Conservation (phyloP, 768 basidiomycete genomes). For the Amylocystis lapponica region DNA sequence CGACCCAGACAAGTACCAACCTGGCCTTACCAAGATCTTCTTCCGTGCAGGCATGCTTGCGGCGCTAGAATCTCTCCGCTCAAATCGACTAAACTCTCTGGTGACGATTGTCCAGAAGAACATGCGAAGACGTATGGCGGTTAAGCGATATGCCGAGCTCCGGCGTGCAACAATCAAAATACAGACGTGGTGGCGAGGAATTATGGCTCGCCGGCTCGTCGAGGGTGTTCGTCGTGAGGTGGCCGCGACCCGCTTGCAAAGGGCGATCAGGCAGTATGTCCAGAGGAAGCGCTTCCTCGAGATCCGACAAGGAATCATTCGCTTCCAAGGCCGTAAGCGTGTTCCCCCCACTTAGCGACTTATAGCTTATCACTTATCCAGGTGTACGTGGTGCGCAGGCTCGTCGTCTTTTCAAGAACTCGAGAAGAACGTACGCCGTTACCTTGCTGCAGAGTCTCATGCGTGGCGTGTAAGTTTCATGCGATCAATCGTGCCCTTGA, state of each 20-base stretch:
- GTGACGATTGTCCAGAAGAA: conserved; percentile 98
- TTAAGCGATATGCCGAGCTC: conserved; percentile 69
- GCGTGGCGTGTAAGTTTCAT: conserved; percentile 75
- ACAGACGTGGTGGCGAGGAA: conserved; percentile 94
- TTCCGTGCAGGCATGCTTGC: conserved; percentile 99
- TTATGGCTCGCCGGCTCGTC: conserved; percentile 68
- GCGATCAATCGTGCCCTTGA: background rate
- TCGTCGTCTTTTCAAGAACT: conserved; percentile 51
- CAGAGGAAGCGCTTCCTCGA: conserved; percentile 68
- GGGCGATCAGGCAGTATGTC: conserved; percentile 60
- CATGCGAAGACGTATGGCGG: conserved; percentile 80
- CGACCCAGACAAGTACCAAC: conserved; percentile 95
- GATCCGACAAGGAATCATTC: conserved; percentile 53
- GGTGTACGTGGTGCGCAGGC: conserved; percentile 73
- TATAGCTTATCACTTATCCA: conserved; percentile 24
- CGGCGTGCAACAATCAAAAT: conserved; percentile 75
- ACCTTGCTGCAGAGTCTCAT: conserved; percentile 73
- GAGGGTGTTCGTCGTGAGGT: conserved; percentile 65
- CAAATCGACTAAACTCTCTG: conserved; percentile 81
- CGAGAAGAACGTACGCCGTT: conserved; percentile 56
- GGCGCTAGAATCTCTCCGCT: conserved; percentile 84
- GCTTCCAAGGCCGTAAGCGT: conserved; percentile 81
- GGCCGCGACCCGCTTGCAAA: conserved; percentile 75
- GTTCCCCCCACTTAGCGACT: background rate
- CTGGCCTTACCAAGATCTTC: conserved; percentile 96